phyloP scores from a whole-genome alignment of 768 basidiomycete genomes.

The Hypholoma sublateritium region DNA sequence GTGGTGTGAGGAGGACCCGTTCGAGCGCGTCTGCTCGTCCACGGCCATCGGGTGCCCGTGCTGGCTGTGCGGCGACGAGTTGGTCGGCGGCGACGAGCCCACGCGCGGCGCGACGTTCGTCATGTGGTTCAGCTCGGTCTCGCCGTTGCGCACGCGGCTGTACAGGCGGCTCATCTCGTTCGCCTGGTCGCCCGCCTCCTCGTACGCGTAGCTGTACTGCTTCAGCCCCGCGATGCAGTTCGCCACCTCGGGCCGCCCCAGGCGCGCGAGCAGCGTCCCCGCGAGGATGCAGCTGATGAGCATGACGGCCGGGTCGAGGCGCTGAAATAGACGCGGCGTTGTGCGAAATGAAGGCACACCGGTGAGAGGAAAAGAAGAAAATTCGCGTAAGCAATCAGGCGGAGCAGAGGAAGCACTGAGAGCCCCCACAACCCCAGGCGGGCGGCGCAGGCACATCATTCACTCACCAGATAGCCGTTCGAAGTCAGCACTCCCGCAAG shows the following conservation, averaged over 20 bases:
- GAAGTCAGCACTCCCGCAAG: slow-evolving; percentile 81
- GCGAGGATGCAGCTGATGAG: slow-evolving; percentile 85
- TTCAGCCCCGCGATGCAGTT: slow-evolving; percentile 84
- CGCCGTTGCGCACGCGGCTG: slow-evolving; percentile 40
- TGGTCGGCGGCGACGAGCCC: slow-evolving; percentile 23
- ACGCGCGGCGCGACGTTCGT: slow-evolving; percentile 36
- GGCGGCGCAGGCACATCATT: slow-evolving; percentile 5
- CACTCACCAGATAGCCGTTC: slow-evolving; percentile 80
- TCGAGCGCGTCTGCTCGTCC: slow-evolving; percentile 26
- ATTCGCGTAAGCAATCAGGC: background rate
- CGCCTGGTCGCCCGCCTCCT: slow-evolving; percentile 80
- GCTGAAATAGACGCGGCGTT: slow-evolving; percentile 34
- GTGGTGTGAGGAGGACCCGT: slow-evolving; percentile 21
- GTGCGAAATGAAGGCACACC: background rate
- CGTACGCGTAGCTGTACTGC: slow-evolving; percentile 88
- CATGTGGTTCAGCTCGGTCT: slow-evolving; percentile 51
- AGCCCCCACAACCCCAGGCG: background rate
- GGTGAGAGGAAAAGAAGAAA: background rate
- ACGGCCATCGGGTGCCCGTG: slow-evolving; percentile 26
- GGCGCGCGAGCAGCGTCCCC: slow-evolving; percentile 75
- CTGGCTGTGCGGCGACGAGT: slow-evolving; percentile 16
- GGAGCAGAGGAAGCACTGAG: background rate
- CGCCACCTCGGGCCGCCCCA: slow-evolving; percentile 80
- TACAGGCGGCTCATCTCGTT: slow-evolving; percentile 60
- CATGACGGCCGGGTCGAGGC: slow-evolving; percentile 87